phyloP scores from a whole-genome alignment of 2,329 filamentous ascomycete species.

The Aureobasidium subglaciale region DNA sequence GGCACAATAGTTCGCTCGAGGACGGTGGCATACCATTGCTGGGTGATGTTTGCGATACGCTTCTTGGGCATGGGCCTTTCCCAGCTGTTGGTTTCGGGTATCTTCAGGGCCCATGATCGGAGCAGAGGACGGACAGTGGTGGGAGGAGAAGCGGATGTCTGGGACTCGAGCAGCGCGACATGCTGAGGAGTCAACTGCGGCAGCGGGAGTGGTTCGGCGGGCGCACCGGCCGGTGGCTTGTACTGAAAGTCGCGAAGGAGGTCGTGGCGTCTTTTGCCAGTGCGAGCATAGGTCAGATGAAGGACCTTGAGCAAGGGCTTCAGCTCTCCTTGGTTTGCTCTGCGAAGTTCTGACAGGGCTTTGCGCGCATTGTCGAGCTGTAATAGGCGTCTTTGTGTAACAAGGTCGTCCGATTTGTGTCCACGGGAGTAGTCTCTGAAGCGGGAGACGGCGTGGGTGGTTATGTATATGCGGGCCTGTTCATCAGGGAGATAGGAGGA shows the following conservation, averaged over 20 bases:
- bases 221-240: not conserved
- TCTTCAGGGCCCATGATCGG: slow-evolving; percentile 15
- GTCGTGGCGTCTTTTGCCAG: slow-evolving; percentile 45
- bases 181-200: slow-evolving; percentile 31
- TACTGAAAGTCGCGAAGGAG: slow-evolving; percentile 34
- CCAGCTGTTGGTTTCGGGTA: slow-evolving; percentile 38
- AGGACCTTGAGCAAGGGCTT: slow-evolving; percentile 47
- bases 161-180: slow-evolving; percentile 26
- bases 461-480: slow-evolving; percentile 44
- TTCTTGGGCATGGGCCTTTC: slow-evolving; percentile 38
- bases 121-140: slow-evolving; percentile 22
- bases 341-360: slow-evolving; percentile 37
- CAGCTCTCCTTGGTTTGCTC: slow-evolving; percentile 51
- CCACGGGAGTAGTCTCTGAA: slow-evolving; percentile 39
- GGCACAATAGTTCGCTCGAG: slow-evolving; percentile 39
- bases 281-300: slow-evolving; percentile 50
- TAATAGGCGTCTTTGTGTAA: not conserved
- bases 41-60: slow-evolving; percentile 37
- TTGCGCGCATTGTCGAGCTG: slow-evolving; percentile 31
- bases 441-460: slow-evolving; percentile 39
- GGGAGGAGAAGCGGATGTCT: slow-evolving; percentile 26
- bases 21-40: slow-evolving; percentile 37
- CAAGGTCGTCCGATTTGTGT: slow-evolving; percentile 17
- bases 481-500: slow-evolving; percentile 55
- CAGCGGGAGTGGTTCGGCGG: slow-evolving; percentile 15